Evolutionary conservation across 2,329 filamentous ascomycete genomes (phyloP), one percentile per base, ranked within the genome.

Genomic region (Botrytis galanthina): DNA sequence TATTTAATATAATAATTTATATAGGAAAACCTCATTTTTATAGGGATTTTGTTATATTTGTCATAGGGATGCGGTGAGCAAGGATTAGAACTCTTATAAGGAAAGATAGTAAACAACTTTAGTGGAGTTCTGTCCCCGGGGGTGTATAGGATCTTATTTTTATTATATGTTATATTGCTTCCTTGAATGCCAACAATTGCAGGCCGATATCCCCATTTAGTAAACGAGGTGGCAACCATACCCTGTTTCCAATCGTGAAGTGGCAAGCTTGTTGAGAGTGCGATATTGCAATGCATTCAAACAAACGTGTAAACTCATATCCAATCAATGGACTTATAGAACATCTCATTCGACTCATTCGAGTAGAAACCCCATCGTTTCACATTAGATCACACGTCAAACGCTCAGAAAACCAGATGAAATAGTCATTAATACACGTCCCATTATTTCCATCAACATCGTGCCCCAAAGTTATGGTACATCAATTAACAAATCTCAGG

Each of bases 371-470:
- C 51, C 51, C 14, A 54, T 29, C 4, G 8, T 54, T 54, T 16
- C 26, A 60, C n/a, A 39, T 39, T 46, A 54, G 1, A 39, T 54
- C 35, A 57, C 35, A 32, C 44, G 18, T 42, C 26, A 42, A 42
- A 29, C 1, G 14, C 60, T 42, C 14, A 39, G 14, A 26, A 12
- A 29, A 42, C 5, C 26, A 22, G 22, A 39, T 16, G 35, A 61
- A 68, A 54, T 39, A 39, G 18, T 68, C 48, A 57, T 57, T 57
- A 57, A 57, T 57, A 57, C 66, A 57, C 46, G 32, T 68, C 35
- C 48, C 64, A 57, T 68, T 68, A 68, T 57, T 68, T 68, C 64
- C 26, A 68, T 68, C 64, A 42, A 22, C n/a, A 57, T 68, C 35
- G 39, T 68, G 18, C 29, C 66, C 35, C 46, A 57, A 32, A 68